Evolutionary conservation across 1,284 basidiomycete genomes (phyloP).

Genomic region (Moniliella sp.): DNA sequence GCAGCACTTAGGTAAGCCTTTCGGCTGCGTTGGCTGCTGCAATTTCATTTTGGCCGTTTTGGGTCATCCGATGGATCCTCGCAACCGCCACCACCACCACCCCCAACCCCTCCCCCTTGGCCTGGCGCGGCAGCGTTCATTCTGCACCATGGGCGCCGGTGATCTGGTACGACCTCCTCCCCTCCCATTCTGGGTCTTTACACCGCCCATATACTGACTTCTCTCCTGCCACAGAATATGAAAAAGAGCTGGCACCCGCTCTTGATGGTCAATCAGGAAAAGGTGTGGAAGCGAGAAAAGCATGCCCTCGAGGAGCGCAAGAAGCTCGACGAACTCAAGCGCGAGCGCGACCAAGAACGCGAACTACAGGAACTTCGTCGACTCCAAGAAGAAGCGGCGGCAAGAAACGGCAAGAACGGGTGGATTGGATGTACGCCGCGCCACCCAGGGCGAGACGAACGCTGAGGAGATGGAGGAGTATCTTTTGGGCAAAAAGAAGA

Average conservation of each 20-base stretch:
- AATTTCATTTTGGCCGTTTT: no score
- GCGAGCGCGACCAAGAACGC: slow-evolving; percentile 88
- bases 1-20: no score
- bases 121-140: no score
- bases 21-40: no score
- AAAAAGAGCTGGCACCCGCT: slow-evolving; percentile 66
- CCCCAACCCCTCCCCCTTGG: no score
- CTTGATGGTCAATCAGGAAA: slow-evolving; percentile 91
- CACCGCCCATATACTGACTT: no score
- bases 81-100: no score
- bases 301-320: slow-evolving; percentile 91
- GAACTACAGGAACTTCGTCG: slow-evolving; percentile 87
- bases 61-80: no score
- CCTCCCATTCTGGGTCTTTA: no score
- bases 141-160: no score
- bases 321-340: slow-evolving; percentile 79
- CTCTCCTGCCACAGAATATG: no score
- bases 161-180: no score
- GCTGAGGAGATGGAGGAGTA: slow-evolving; percentile 85
- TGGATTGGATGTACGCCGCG: slow-evolving; percentile 98
- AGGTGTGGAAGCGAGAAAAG: slow-evolving; percentile 96
- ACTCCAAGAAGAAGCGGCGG: slow-evolving; percentile 60
- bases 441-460: slow-evolving; percentile 64
- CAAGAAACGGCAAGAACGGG: slow-evolving; percentile 69
- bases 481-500: slow-evolving; percentile 86